Percentiles rank a stretch among this genome's conserved stretches.
phyloP scores from a whole-genome alignment of 345 rosid genomes.

The Gossypium arboreum region DNA sequence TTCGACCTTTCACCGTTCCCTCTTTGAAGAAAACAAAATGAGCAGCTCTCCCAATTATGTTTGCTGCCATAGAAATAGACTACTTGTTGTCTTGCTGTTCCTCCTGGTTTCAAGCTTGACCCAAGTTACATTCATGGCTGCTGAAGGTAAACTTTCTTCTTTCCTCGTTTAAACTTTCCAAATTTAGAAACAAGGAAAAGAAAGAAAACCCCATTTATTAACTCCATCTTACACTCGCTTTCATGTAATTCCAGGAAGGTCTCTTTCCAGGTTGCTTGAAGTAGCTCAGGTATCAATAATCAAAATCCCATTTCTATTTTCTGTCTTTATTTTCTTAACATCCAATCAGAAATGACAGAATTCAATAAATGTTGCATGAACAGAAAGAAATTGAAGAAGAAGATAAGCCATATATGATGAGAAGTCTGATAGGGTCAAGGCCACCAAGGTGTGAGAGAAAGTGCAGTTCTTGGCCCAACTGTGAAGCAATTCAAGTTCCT shows the following conservation, averaged over 20 bases:
- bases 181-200: neutral
- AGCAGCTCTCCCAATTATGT: slow-evolving; percentile 23
- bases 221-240: slow-evolving; percentile 4
- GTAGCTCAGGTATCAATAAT: slow-evolving; percentile 25
- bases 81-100: slow-evolving; percentile 27
- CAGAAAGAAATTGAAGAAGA: slow-evolving; percentile 28
- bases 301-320: neutral
- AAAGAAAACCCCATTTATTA: neutral
- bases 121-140: slow-evolving; percentile 26
- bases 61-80: slow-evolving; percentile 21
- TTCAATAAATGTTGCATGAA: neutral
- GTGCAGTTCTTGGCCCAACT: slow-evolving; percentile 48
- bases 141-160: slow-evolving; percentile 29
- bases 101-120: slow-evolving; percentile 15
- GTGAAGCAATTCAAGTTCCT: slow-evolving; percentile 67
- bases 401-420: slow-evolving; percentile 21
- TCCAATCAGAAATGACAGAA: neutral
- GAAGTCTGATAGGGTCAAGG: slow-evolving; percentile 52
- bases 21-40: slow-evolving; percentile 24
- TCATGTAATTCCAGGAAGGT: slow-evolving; percentile 28
- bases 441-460: slow-evolving; percentile 60
- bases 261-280: slow-evolving; percentile 23
- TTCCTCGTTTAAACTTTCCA: neutral
- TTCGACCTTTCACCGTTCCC: neutral
- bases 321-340: neutral